These are phyloP conservation scores for Priceomyces melissophilus DNA, from an alignment of 805 yeast species.

Conservation along the genomic window DNA sequence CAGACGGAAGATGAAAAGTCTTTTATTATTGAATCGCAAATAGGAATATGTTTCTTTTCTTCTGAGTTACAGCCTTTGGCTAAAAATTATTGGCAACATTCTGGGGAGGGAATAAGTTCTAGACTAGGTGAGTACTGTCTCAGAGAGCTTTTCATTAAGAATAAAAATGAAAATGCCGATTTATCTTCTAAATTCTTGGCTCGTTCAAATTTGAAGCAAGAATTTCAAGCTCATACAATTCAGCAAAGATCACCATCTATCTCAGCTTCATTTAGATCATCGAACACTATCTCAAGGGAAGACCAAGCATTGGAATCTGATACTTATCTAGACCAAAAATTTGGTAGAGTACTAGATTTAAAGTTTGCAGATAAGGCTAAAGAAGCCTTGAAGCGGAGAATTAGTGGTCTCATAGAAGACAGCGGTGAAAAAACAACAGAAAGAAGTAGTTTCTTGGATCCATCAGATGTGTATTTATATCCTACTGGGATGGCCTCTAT, in stretches of 20 bases:
- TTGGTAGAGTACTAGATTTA: conserved; percentile 83
- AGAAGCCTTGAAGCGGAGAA: conserved; percentile 65
- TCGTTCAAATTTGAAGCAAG: conserved; percentile 22
- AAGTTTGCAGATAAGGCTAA: conserved; percentile 76
- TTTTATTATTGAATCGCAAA: conserved; percentile 59
- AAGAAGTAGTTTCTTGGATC: conserved; percentile 32
- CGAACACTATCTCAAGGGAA: conserved; percentile 18
- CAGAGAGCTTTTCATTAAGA: conserved; percentile 47
- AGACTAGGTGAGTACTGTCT: conserved; percentile 82
- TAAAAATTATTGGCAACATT: conserved; percentile 92
- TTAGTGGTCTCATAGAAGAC: conserved; percentile 61
- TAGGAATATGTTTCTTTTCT: conserved; percentile 80
- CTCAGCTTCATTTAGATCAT: conserved; percentile 22
- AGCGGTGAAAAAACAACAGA: conserved; percentile 22
- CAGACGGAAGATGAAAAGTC: conserved; percentile 54
- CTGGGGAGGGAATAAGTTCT: conserved; percentile 96
- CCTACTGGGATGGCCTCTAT: conserved; percentile 95
- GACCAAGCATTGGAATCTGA: conserved; percentile 52
- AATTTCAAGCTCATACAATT: conserved; percentile 31
- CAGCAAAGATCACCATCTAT: conserved; percentile 33
- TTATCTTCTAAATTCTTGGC: conserved; percentile 1
- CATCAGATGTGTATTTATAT: conserved; percentile 73
- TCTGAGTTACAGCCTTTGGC: conserved; percentile 56
- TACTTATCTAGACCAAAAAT: conserved; percentile 80
- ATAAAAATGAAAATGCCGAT: conserved; percentile 10